phyloP scores from a whole-genome alignment of 2,329 filamentous ascomycete species.

The Aspergillus intermedius region DNA sequence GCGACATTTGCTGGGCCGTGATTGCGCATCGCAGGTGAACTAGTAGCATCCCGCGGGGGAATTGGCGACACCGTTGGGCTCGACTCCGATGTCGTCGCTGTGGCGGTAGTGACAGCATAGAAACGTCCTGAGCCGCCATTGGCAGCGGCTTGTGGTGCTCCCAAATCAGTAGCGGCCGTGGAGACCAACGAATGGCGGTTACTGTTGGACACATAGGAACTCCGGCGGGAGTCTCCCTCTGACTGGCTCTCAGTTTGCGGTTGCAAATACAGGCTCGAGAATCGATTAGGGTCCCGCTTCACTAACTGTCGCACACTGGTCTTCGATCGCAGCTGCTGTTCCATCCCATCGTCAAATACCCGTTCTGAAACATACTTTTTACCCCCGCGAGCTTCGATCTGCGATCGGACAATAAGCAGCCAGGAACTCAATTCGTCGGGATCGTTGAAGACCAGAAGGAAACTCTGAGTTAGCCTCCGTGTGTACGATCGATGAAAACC shows the following conservation, averaged over 20 bases:
- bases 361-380: conserved; percentile 38
- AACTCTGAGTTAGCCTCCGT: conserved; percentile 31
- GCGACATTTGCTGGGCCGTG: conserved; percentile 10
- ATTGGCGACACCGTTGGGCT: too few relatives aligned
- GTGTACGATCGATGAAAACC: conserved; percentile 30
- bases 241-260: conserved; percentile 21
- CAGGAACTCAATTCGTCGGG: conserved; percentile 41
- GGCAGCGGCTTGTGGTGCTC: conserved; percentile 7
- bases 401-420: conserved; percentile 39
- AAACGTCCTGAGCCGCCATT: conserved; percentile 7
- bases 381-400: conserved; percentile 42
- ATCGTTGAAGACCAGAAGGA: conserved; percentile 39
- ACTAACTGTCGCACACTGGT: conserved; percentile 26
- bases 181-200: conserved; percentile 25
- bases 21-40: conserved; percentile 11
- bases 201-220: conserved; percentile 21
- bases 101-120: conserved; percentile 11
- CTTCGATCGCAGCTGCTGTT: conserved; percentile 20
- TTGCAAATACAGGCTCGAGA: conserved; percentile 25
- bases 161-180: conserved; percentile 20
- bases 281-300: conserved; percentile 29
- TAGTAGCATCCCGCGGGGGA: conserved; percentile 6
- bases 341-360: conserved; percentile 22
- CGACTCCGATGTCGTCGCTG: too few relatives aligned
- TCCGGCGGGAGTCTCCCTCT: conserved; percentile 19